Percentiles rank a stretch among this genome's conserved stretches.
Evolutionary conservation across 2,329 filamentous ascomycete species (phyloP).

Genomic region (Monilinia fructicola): DNA sequence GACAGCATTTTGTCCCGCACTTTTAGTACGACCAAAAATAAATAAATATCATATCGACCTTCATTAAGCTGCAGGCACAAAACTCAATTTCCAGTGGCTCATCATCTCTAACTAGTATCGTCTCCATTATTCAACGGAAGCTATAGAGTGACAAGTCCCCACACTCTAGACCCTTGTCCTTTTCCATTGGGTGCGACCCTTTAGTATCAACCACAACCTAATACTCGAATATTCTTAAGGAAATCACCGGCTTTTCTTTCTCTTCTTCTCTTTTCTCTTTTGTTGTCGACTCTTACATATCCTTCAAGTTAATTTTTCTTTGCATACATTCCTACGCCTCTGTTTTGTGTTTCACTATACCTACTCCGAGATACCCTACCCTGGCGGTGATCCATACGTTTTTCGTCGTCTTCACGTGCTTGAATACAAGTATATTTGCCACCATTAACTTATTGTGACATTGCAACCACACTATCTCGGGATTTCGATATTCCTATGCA

Average conservation of each 20-base stretch:
- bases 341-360: constrained; percentile 4
- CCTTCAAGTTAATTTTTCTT: neutral
- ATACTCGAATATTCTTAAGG: constrained; percentile 18
- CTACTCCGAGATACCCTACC: constrained; percentile 28
- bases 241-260: constrained; percentile 14
- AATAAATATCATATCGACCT: constrained; percentile 13
- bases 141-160: constrained; percentile 31
- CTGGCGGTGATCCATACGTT: constrained; percentile 36
- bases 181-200: constrained; percentile 22
- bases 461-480: constrained; percentile 23
- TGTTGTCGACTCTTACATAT: constrained; percentile 21
- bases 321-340: constrained; percentile 26
- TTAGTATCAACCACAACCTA: constrained; percentile 21
- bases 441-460: constrained; percentile 29
- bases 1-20: constrained; percentile 21
- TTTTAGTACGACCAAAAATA: constrained; percentile 25
- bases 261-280: constrained; percentile 27
- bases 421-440: constrained; percentile 31
- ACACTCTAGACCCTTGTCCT: constrained; percentile 30
- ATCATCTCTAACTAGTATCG: constrained; percentile 27
- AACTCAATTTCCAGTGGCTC: constrained; percentile 29
- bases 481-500: constrained; percentile 20
- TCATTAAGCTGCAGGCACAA: constrained; percentile 30
- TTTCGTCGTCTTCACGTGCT: constrained; percentile 31
- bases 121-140: constrained; percentile 32